Percentiles rank a stretch among this genome's conserved stretches.
Conservation (phyloP, 805 yeast genomes). For the Metschnikowia cerradonensis region DNA sequence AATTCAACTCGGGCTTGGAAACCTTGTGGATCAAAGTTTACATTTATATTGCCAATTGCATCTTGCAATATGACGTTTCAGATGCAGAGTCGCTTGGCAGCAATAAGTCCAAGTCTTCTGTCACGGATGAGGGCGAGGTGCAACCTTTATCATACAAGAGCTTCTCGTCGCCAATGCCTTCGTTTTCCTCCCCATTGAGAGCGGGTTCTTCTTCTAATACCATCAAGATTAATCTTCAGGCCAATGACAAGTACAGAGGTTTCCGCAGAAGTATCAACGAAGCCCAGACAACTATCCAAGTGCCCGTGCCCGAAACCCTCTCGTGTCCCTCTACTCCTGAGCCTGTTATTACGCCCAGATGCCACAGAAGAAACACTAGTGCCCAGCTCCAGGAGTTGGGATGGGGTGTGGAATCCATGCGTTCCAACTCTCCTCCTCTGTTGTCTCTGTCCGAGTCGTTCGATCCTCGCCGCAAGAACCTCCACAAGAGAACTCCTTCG, state of each 20-base stretch:
- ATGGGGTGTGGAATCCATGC: conserved; percentile 5
- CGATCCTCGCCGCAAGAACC: conserved; percentile 16
- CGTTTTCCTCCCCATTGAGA: background rate
- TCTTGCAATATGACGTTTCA: conserved; percentile 26
- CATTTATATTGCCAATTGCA: conserved; percentile 36
- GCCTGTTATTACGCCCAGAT: conserved; percentile 23
- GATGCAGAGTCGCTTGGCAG: conserved; percentile 25
- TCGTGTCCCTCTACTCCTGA: conserved; percentile 13
- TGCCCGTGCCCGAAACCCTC: conserved; percentile 5
- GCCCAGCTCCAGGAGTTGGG: conserved; percentile 8
- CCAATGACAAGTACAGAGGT: conserved; percentile 37
- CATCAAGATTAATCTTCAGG: conserved; percentile 25
- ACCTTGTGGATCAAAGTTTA: conserved; percentile 38
- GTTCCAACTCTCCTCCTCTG: background rate
- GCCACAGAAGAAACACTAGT: conserved; percentile 22
- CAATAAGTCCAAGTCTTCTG: conserved; percentile 2
- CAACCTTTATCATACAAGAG: conserved; percentile 22
- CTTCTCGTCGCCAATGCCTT: conserved; percentile 9
- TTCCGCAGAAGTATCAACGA: conserved; percentile 34
- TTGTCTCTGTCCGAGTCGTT: conserved; percentile 4
- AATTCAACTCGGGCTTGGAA: conserved; percentile 31
- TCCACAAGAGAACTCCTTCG: conserved; percentile 19
- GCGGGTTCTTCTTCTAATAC: conserved; percentile 6
- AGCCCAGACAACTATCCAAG: conserved; percentile 1
- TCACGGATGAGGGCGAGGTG: conserved; percentile 14